A percentile compares a stretch with the other conserved stretches of the same genome.
Conservation (phyloP, 2,329 filamentous ascomycete genomes). For the Stromatinia cepivora region DNA sequence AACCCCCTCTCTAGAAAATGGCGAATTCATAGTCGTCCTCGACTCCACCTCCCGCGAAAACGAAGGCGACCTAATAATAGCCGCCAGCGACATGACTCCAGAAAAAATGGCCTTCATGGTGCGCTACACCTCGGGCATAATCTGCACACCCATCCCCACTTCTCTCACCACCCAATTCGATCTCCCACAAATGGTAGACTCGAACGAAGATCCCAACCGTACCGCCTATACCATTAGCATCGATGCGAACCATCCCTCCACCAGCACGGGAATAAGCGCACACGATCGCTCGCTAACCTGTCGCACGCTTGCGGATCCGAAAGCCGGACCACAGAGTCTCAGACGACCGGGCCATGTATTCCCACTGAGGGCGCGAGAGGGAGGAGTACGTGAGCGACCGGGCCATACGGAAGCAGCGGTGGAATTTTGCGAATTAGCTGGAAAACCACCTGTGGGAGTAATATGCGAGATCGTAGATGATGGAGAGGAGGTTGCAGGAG, state of each 20-base stretch:
- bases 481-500: constrained; percentile 69
- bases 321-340: constrained; percentile 57
- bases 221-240: constrained; percentile 93
- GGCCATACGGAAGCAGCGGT: constrained; percentile 95
- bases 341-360: constrained; percentile 87
- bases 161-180: constrained; percentile 67
- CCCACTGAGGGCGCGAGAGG: constrained; percentile 74
- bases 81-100: constrained; percentile 78
- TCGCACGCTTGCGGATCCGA: constrained; percentile 69
- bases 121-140: constrained; percentile 83
- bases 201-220: constrained; percentile 74
- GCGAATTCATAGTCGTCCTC: constrained; percentile 94
- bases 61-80: constrained; percentile 96
- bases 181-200: constrained; percentile 85
- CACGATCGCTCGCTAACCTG: constrained; percentile 84
- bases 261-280: constrained; percentile 88
- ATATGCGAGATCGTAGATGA: constrained; percentile 92
- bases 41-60: constrained; percentile 93
- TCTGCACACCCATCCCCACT: constrained; percentile 82
- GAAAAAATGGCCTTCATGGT: constrained; percentile 96
- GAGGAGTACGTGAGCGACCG: constrained; percentile 74
- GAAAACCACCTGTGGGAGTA: constrained; percentile 73
- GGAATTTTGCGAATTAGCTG: constrained; percentile 84
- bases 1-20: constrained; percentile 55
- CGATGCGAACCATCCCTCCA: constrained; percentile 70